These are phyloP conservation scores for Vaccinium macrocarpon DNA, from an alignment of 148 eudicot species.

Conservation along the genomic window DNA sequence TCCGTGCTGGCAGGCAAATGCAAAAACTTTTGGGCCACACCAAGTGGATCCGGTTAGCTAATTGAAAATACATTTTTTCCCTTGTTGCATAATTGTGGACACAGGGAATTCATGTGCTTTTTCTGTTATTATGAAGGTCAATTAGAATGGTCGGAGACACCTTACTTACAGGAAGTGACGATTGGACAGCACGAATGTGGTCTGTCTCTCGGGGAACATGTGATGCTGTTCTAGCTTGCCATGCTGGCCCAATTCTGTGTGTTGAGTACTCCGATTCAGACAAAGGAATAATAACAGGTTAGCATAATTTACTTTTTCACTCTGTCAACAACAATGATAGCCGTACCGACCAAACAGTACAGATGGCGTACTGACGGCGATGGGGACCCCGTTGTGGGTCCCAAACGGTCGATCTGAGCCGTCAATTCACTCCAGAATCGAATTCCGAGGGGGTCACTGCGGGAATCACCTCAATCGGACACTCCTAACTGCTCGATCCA, in stretches of 20 bases:
- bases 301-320: not conserved
- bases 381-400: too few species aligned
- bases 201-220: conserved; percentile 92
- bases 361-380: too few species aligned
- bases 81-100: conserved; percentile 7
- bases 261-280: conserved; percentile 82
- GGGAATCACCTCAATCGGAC: too few species aligned
- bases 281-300: conserved; percentile 82
- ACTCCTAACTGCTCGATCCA: too few species aligned
- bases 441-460: too few species aligned
- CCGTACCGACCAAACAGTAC: too few species aligned
- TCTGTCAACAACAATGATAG: too few species aligned
- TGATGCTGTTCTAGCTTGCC: conserved; percentile 91
- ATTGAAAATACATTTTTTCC: conserved; percentile 4
- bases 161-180: conserved; percentile 86
- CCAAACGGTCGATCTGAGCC: too few species aligned
- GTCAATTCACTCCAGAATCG: too few species aligned
- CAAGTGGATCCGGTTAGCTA: conserved; percentile 66
- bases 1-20: conserved; percentile 90
- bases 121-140: conserved; percentile 40
- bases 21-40: conserved; percentile 89
- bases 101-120: not conserved
- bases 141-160: conserved; percentile 94
- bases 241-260: conserved; percentile 73
- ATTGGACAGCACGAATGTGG: conserved; percentile 98